Base-by-base conservation (phyloP, 192 early-diverging fungal species). In the Cladochytrium replicatum region DNA sequence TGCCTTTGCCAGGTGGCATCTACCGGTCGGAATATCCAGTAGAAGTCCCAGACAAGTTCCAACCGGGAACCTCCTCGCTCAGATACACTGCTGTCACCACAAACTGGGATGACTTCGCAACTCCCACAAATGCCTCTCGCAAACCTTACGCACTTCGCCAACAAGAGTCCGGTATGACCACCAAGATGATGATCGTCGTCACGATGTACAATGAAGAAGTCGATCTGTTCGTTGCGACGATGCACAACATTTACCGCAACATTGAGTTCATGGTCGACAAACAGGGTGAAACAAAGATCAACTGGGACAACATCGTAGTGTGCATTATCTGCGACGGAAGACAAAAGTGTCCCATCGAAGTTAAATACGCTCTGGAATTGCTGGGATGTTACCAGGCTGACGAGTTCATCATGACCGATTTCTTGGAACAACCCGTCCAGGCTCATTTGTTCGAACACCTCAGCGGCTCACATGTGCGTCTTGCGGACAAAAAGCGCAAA, bases 111-210 rank as follows among this genome's bases (percentile, higher is more conserved):
- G 34, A 37, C 13, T 37, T 37, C 34, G 34, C 34, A 37, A 37
- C 34, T 37, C 13, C 13, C 13, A 37, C 13, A 13, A 17, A 13
- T 37, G 34, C 13, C 13, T 13, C 13, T 13, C 13, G 17, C 13
- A 37, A 37, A 37, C 34, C 34, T 13, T 37, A 37, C 17, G 17
- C 34, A 13, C 17, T 37, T 13, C 34, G 34, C 13, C 34, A 37
- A 37, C 13, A 13, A 13, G 34, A 37, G 17, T 37, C 17, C 13
- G 13, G 17, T 13, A 37, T 13, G 34, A 37, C 34, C 13, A 79
- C 74, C 1, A 71, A 79, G 43, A 43, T 79, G 4, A 67, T 77
- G 44, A 76, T 79, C 28, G 75, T 79, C 19, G 55, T 79, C 3
- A 79, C 77, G 23, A 79, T 79, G 77, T 79, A 79, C 55, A 79